phyloP scores from a whole-genome alignment of 208 protist genomes.

The Angomonas ambiguus region DNA sequence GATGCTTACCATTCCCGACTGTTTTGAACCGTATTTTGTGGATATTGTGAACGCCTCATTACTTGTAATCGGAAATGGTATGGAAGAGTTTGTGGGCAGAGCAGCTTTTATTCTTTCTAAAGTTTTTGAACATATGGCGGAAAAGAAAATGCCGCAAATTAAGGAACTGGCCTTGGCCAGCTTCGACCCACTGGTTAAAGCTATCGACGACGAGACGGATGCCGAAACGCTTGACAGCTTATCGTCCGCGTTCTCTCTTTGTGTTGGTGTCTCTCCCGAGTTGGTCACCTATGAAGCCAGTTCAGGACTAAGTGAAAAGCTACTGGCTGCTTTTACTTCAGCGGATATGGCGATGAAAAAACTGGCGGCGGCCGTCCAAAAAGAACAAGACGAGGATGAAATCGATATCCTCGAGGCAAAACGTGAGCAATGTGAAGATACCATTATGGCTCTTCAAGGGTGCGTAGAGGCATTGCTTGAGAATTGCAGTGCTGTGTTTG shows the following conservation, averaged over 20 bases:
- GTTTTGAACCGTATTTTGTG: conserved; percentile 52
- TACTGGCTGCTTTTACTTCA: conserved; percentile 58
- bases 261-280: conserved; percentile 46
- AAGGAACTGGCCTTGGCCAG: conserved; percentile 43
- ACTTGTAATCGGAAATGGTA: conserved; percentile 50
- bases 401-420: conserved; percentile 65
- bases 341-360: conserved; percentile 28
- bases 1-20: conserved; percentile 49
- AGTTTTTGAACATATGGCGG: conserved; percentile 50
- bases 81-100: conserved; percentile 58
- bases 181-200: conserved; percentile 47
- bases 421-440: conserved; percentile 65
- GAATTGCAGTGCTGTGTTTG: conserved; percentile 59
- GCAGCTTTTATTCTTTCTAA: conserved; percentile 69
- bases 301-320: conserved; percentile 53
- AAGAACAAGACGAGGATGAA: conserved; percentile 85
- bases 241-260: conserved; percentile 53
- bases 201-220: conserved; percentile 62
- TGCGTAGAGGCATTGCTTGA: conserved; percentile 68
- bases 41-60: conserved; percentile 61
- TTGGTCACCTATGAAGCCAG: conserved; percentile 55
- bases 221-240: conserved; percentile 57
- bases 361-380: conserved; percentile 40
- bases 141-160: conserved; percentile 25
- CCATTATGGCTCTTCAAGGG: conserved; percentile 52